phyloP scores from a whole-genome alignment of 192 early-diverging fungal genomes.

The Coemansia sp. region DNA sequence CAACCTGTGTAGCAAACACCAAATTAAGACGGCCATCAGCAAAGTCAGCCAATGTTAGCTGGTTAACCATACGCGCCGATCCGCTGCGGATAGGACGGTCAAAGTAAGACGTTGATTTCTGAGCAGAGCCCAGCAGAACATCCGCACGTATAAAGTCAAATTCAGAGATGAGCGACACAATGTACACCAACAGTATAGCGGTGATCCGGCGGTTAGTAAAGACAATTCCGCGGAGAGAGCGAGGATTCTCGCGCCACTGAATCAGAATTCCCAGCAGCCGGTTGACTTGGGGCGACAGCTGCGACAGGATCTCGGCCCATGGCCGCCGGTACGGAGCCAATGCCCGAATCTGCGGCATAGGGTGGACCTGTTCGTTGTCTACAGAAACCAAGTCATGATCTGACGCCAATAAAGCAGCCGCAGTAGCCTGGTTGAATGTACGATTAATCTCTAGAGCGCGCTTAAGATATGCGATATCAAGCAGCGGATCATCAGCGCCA shows the following conservation, averaged over 20 bases:
- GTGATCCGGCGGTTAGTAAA: constrained; percentile 76
- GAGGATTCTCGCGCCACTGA: constrained; percentile 38
- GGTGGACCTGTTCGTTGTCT: constrained; percentile 6
- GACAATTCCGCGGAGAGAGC: constrained; percentile 82
- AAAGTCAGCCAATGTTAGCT: constrained; percentile 64
- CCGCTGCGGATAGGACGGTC: constrained; percentile 40
- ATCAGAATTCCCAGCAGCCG: constrained; percentile 63
- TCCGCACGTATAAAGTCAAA: constrained; percentile 49
- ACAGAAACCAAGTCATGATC: neutral
- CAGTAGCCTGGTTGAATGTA: neutral
- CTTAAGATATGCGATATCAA: constrained; percentile 10
- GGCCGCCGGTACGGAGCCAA: constrained; percentile 24
- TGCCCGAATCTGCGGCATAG: constrained; percentile 12
- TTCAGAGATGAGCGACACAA: constrained; percentile 56
- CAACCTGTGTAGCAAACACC: constrained; percentile 88
- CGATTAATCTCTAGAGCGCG: constrained; percentile 19
- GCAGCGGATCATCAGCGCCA: neutral
- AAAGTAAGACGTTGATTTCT: constrained; percentile 19
- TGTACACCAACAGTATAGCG: constrained; percentile 57
- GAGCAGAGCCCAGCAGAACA: constrained; percentile 36
- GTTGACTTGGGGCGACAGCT: constrained; percentile 69
- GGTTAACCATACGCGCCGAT: constrained; percentile 25
- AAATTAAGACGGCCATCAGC: constrained; percentile 66
- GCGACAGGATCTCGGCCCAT: constrained; percentile 12
- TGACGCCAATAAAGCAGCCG: neutral